Evolutionary conservation across 495 filamentous ascomycete species (phyloP).

Genomic region (Xylaria scruposa): DNA sequence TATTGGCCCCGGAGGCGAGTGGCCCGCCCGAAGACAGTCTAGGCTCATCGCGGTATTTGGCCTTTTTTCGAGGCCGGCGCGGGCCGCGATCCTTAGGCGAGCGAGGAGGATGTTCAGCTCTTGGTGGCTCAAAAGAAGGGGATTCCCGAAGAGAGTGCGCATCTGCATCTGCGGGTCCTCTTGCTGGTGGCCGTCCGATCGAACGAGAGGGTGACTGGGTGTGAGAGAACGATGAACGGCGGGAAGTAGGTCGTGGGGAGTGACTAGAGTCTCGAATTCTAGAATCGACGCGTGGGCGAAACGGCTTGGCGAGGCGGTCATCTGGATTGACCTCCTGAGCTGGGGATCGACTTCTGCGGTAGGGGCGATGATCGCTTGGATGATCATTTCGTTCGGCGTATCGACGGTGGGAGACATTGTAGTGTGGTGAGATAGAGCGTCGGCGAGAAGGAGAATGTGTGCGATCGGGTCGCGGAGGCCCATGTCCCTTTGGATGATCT

Average conservation of each 20-base stretch:
- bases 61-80: slow-evolving; percentile 42
- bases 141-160: slow-evolving; percentile 47
- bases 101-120: slow-evolving; percentile 38
- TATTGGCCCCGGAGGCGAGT: slow-evolving; percentile 54
- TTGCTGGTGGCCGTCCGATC: slow-evolving; percentile 40
- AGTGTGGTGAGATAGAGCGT: slow-evolving; percentile 36
- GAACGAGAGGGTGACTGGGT: slow-evolving; percentile 43
- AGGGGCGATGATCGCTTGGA: slow-evolving; percentile 28
- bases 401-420: slow-evolving; percentile 33
- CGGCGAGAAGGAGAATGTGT: slow-evolving; percentile 29
- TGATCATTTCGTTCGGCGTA: slow-evolving; percentile 34
- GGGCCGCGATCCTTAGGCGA: slow-evolving; percentile 39
- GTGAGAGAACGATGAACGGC: slow-evolving; percentile 48
- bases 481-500: slow-evolving; percentile 30
- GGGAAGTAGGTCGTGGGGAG: slow-evolving; percentile 36
- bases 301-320: slow-evolving; percentile 22
- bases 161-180: slow-evolving; percentile 44
- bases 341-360: slow-evolving; percentile 44
- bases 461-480: slow-evolving; percentile 24
- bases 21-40: slow-evolving; percentile 39
- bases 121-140: slow-evolving; percentile 38
- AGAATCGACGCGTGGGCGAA: slow-evolving; percentile 32
- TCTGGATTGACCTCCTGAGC: slow-evolving; percentile 33
- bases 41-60: slow-evolving; percentile 44
- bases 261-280: slow-evolving; percentile 36